Base-by-base conservation (phyloP, 208 protist genomes). In the Trypanosoma caninum region DNA sequence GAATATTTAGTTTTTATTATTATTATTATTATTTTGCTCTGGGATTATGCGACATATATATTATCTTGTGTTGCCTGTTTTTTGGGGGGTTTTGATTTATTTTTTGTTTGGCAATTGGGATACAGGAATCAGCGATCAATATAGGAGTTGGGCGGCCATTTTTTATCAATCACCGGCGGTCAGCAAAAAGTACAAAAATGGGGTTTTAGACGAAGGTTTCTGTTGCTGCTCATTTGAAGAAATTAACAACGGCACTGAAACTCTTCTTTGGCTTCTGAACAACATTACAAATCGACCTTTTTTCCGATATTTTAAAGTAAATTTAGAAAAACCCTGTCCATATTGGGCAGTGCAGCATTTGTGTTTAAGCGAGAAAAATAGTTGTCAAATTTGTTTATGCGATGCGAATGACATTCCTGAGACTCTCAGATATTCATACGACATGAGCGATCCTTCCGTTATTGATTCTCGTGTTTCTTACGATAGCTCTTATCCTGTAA, bases 241-340 rank as follows among this genome's bases (percentile, higher is more conserved):
- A 14, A 67, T 95, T 8, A 78, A 81, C 27, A 40, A 55, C 2
- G 72, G 66, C 20, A 83, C 82, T 11, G 60, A 58, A 11, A 59
- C 35, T 14, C 48, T 92, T 42, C 64, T 89, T 0, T 30, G 60
- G 4, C 40, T 89, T 2, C 65, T 96, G 10, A 93, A 96, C 70
- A 60, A 62, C 16, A 85, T 96, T 38, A 91, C 85, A 1, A 65
- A 47, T 4, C 65, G 76, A 10, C 72, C 84, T 1, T 96, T 84
- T 77, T 96, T 94, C 70, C 84, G 87, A 40, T 96, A 89, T 62
- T 96, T 84, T 72, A 94, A 93, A 59, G 79, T 91, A 4, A 92
- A 91, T 69, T 80, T 72, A 16, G 82, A 91, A 22, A 89, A 85
- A 46, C 57, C 53, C 2, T 96, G 90, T 59, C 87, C 85, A 11